These are phyloP conservation scores for Pythium diclinum DNA, from an alignment of 352 stramenopile genomes.

Conservation along the genomic window DNA sequence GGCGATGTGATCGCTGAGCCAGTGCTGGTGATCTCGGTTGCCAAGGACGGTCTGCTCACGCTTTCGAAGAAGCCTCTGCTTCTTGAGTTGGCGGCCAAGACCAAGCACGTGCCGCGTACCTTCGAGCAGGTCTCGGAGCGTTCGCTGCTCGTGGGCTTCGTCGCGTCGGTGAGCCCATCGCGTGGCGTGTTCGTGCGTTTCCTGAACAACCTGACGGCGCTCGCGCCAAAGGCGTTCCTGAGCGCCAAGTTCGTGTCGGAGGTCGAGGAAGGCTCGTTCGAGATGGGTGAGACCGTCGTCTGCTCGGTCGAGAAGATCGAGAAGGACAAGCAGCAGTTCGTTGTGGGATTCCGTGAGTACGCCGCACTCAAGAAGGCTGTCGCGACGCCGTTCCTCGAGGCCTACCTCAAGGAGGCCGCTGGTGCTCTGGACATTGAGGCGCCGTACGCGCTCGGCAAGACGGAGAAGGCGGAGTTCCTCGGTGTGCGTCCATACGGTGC, in stretches of 20 bases:
- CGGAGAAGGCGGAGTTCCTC: conserved; percentile 82
- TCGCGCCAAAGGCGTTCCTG: conserved; percentile 77
- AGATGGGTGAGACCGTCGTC: conserved; percentile 84
- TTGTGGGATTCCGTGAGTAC: conserved; percentile 66
- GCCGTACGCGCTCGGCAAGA: conserved; percentile 57
- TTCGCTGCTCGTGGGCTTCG: conserved; percentile 66
- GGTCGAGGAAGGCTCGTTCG: conserved; percentile 72
- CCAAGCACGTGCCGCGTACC: conserved; percentile 41
- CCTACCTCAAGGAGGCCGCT: conserved; percentile 45
- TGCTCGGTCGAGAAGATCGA: conserved; percentile 79
- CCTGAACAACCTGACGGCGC: conserved; percentile 79
- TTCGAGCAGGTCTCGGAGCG: conserved; percentile 65
- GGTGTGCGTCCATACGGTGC: conserved; percentile 79
- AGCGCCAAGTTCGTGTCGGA: conserved; percentile 71
- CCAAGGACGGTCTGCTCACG: conserved; percentile 64
- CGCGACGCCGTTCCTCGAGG: conserved; percentile 45
- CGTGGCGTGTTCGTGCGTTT: conserved; percentile 88
- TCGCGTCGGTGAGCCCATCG: conserved; percentile 69
- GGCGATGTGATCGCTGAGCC: conserved; percentile 56
- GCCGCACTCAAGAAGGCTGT: conserved; percentile 33
- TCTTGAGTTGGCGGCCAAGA: conserved; percentile 39
- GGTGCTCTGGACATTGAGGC: conserved; percentile 11
- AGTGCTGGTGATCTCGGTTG: conserved; percentile 67
- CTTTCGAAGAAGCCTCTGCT: conserved; percentile 85
- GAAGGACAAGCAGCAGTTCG: conserved; percentile 72